Evolutionary conservation across 176 grass and related monocot species (phyloP).

Genomic region (Otatea glauca): DNA sequence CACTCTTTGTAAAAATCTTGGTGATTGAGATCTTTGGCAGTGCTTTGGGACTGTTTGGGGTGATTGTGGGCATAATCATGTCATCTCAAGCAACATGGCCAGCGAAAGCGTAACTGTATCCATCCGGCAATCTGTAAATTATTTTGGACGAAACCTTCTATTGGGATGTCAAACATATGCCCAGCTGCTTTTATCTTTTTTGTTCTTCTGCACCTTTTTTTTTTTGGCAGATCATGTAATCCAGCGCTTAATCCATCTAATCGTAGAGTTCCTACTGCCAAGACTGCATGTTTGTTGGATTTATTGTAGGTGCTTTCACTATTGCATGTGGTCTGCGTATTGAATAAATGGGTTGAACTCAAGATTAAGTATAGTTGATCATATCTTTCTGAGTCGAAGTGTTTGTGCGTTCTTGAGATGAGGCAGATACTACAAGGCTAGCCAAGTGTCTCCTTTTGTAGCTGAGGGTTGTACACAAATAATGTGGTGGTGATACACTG

Average conservation of each 20-base stretch:
- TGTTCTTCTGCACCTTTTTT: not conserved
- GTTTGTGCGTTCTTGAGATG: not conserved
- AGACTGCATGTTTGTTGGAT: slow-evolving; percentile 37
- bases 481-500: not conserved
- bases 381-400: not conserved
- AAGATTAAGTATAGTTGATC: not conserved
- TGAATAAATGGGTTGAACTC: slow-evolving; percentile 59
- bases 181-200: slow-evolving; percentile 3
- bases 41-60: slow-evolving; percentile 92
- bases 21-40: slow-evolving; percentile 99
- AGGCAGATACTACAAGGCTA: not conserved
- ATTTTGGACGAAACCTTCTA: slow-evolving; percentile 31
- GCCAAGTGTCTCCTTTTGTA: not conserved
- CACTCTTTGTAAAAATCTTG: slow-evolving; percentile 95
- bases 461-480: not conserved
- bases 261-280: slow-evolving; percentile 57
- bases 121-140: slow-evolving; percentile 50
- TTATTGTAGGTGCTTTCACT: slow-evolving; percentile 55
- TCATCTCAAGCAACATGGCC: slow-evolving; percentile 97
- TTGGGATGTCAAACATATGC: slow-evolving; percentile 28
- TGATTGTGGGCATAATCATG: slow-evolving; percentile 98
- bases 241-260: slow-evolving; percentile 33
- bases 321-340: slow-evolving; percentile 39
- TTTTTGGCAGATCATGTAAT: slow-evolving; percentile 42
- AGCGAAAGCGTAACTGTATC: slow-evolving; percentile 45